phyloP scores from a whole-genome alignment of 2,329 filamentous ascomycete genomes.

The Aspergillus costaricaensis region DNA sequence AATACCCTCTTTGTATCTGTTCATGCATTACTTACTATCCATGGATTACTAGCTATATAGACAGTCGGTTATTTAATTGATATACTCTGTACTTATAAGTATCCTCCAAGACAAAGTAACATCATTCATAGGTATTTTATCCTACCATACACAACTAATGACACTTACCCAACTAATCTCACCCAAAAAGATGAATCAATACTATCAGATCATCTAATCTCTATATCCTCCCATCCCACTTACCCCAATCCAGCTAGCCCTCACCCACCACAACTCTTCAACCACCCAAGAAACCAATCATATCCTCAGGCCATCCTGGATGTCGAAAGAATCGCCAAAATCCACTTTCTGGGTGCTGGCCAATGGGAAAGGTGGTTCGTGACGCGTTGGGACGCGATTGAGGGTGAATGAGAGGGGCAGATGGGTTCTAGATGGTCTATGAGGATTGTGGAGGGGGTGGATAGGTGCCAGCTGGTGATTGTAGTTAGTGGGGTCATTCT shows the following conservation, averaged over 20 bases:
- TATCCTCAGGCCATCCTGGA: background rate
- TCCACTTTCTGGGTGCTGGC: slow-evolving; percentile 2
- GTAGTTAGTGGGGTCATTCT: too few species aligned
- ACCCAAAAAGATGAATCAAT: background rate
- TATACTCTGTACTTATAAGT: background rate
- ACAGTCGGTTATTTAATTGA: too few species aligned
- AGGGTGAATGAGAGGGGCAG: background rate
- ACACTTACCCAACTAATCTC: background rate
- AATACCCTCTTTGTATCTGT: too few species aligned
- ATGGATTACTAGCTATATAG: too few species aligned
- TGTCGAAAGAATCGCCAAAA: slow-evolving; percentile 13
- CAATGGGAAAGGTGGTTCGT: background rate
- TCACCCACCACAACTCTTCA: background rate
- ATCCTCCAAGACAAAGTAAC: background rate
- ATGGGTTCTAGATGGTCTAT: background rate
- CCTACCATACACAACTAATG: too few species aligned
- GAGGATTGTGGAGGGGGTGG: too few species aligned
- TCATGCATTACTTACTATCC: too few species aligned
- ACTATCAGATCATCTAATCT: background rate
- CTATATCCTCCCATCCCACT: background rate
- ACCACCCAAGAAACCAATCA: slow-evolving; percentile 2
- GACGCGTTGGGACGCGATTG: background rate
- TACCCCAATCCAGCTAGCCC: background rate
- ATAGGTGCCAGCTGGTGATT: too few species aligned
- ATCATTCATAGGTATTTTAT: rapidly evolving